These are phyloP conservation scores for Quercus lobata DNA, from an alignment of 331 rosid species.

Conservation along the genomic window DNA sequence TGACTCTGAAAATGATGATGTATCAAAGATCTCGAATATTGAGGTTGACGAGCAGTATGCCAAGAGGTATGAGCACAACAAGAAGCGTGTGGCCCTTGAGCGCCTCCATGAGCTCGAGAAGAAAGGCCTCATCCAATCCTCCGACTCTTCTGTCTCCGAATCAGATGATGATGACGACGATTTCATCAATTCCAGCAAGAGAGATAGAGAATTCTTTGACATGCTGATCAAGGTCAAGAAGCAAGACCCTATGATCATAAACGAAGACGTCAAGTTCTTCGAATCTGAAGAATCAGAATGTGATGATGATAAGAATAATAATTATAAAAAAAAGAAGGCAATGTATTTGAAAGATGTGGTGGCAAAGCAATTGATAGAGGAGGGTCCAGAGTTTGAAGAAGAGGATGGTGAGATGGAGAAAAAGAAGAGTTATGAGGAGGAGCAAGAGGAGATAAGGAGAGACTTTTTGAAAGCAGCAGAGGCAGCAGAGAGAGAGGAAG, in stretches of 20 bases:
- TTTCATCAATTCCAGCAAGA: conserved; percentile 16
- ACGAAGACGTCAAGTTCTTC: conserved; percentile 52
- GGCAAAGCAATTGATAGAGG: conserved; percentile 66
- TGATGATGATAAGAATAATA: conserved; percentile 5
- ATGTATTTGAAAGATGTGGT: conserved; percentile 68
- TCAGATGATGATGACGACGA: conserved; percentile 29
- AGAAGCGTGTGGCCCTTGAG: conserved; percentile 83
- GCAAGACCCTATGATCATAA: conserved; percentile 55
- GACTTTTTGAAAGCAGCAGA: conserved; percentile 55
- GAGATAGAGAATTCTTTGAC: conserved; percentile 47
- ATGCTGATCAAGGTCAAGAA: conserved; percentile 65
- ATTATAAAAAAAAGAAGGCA: conserved; percentile 32
- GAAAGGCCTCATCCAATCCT: conserved; percentile 54
- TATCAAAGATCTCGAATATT: conserved; percentile 30
- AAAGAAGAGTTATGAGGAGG: conserved; percentile 43
- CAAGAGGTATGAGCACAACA: conserved; percentile 76
- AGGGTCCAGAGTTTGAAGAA: conserved; percentile 54
- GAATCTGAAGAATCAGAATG: conserved; percentile 36
- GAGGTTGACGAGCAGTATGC: conserved; percentile 65
- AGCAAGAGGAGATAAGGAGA: conserved; percentile 61
- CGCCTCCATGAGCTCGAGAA: conserved; percentile 68
- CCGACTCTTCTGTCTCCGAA: conserved; percentile 24
- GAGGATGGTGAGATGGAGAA: background rate
- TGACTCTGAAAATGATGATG: conserved; percentile 51
- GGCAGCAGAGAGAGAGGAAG: conserved; percentile 32